A percentile compares a stretch with the other conserved stretches of the same genome.
phyloP scores from a whole-genome alignment of 176 grass and related monocot species.

The Tuctoria greenei region DNA sequence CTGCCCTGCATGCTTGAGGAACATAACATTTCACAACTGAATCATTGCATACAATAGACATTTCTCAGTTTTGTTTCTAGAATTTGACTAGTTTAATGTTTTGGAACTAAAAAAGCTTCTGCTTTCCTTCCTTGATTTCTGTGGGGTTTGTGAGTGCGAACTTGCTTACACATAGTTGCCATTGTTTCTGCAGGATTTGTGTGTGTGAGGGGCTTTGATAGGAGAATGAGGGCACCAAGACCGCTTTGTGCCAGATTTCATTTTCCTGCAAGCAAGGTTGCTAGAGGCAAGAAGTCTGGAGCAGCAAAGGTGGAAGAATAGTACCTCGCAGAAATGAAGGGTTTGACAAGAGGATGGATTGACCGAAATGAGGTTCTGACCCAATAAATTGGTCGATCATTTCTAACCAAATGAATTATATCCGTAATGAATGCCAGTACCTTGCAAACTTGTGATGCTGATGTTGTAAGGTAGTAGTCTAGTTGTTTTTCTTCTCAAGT shows the following conservation, averaged over 20 bases:
- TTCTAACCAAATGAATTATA: slow-evolving; percentile 33
- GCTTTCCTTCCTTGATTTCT: not conserved
- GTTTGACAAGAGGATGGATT: slow-evolving; percentile 32
- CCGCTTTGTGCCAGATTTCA: slow-evolving; percentile 70
- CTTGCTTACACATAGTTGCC: slow-evolving; percentile 1
- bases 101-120: not conserved
- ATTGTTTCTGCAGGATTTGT: slow-evolving; percentile 48
- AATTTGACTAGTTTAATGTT: not conserved
- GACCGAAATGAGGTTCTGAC: slow-evolving; percentile 28
- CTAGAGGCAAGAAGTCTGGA: slow-evolving; percentile 42
- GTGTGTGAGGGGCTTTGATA: slow-evolving; percentile 71
- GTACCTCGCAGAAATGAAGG: slow-evolving; percentile 23
- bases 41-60: slow-evolving; percentile 1
- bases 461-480: slow-evolving; percentile 20
- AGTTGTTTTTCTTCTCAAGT: slow-evolving; percentile 20
- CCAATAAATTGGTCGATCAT: slow-evolving; percentile 32
- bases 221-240: slow-evolving; percentile 50
- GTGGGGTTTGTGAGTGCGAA: slow-evolving; percentile 25
- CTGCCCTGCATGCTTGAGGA: slow-evolving; percentile 5
- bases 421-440: slow-evolving; percentile 23
- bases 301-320: slow-evolving; percentile 23
- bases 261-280: slow-evolving; percentile 58
- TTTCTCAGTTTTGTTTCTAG: not conserved
- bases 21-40: not conserved
- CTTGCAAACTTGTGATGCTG: slow-evolving; percentile 19